These are phyloP conservation scores for Canariomyces notabilis DNA, from an alignment of 2,329 filamentous ascomycete species.

Conservation along the genomic window DNA sequence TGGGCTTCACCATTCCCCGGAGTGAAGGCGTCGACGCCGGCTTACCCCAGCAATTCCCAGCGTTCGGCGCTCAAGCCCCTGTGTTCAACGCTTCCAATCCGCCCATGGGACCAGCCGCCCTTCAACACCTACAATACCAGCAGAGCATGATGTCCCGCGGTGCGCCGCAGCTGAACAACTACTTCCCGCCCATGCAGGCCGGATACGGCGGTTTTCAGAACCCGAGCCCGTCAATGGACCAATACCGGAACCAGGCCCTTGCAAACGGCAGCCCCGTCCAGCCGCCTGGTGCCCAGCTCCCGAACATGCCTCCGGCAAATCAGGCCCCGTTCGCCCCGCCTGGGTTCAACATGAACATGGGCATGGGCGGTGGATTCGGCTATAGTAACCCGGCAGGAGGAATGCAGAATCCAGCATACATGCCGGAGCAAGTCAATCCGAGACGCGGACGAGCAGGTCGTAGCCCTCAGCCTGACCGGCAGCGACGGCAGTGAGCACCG, in stretches of 20 bases:
- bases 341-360: conserved; percentile 43
- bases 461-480: conserved; percentile 32
- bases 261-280: conserved; percentile 49
- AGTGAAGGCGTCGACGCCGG: conserved; percentile 49
- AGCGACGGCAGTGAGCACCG: conserved; percentile 10
- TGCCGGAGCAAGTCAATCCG: conserved; percentile 51
- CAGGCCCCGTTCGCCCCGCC: conserved; percentile 46
- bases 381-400: conserved; percentile 40
- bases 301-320: conserved; percentile 34
- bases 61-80: conserved; percentile 46
- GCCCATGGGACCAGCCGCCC: conserved; percentile 43
- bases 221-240: conserved; percentile 46
- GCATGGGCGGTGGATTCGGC: conserved; percentile 39
- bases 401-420: conserved; percentile 47
- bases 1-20: conserved; percentile 47
- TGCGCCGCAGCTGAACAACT: conserved; percentile 51
- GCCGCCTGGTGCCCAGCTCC: conserved; percentile 36
- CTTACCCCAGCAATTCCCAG: conserved; percentile 43
- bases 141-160: conserved; percentile 53
- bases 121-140: conserved; percentile 56
- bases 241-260: conserved; percentile 50
- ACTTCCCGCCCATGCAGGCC: conserved; percentile 51
- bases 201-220: conserved; percentile 50
- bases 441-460: conserved; percentile 56
- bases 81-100: conserved; percentile 47